Evolutionary conservation across 148 eudicot genomes (phyloP).

Genomic region (Fagopyrum homotropicum): DNA sequence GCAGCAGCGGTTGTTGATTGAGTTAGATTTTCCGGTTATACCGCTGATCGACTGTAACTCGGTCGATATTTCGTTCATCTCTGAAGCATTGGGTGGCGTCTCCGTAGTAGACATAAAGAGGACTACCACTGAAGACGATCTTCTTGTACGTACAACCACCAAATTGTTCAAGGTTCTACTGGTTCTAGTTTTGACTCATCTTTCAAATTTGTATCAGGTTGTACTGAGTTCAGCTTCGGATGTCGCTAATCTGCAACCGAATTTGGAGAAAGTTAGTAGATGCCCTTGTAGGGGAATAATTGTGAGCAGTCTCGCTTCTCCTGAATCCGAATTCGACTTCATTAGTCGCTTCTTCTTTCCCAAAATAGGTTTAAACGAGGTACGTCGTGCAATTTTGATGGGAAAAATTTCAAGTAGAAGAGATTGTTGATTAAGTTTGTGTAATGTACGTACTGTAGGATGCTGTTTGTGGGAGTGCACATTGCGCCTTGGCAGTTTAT

Average conservation of each 20-base stretch:
- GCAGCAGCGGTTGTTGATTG: slow-evolving; percentile 29
- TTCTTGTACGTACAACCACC: slow-evolving; percentile 36
- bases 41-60: slow-evolving; percentile 28
- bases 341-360: slow-evolving; percentile 70
- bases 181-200: too few species aligned
- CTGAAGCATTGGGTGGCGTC: slow-evolving; percentile 37
- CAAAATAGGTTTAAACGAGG: slow-evolving; percentile 59
- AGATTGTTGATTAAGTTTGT: too few species aligned
- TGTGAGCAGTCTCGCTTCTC: slow-evolving; percentile 49
- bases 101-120: slow-evolving; percentile 39
- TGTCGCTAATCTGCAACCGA: slow-evolving; percentile 45
- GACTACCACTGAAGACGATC: slow-evolving; percentile 30
- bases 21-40: slow-evolving; percentile 62
- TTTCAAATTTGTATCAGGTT: slow-evolving; percentile 25
- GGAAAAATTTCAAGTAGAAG: background rate
- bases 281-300: slow-evolving; percentile 55
- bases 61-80: slow-evolving; percentile 31
- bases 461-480: slow-evolving; percentile 81
- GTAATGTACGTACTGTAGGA: slow-evolving; percentile 29
- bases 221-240: slow-evolving; percentile 56
- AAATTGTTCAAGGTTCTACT: too few species aligned
- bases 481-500: slow-evolving; percentile 68
- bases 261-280: slow-evolving; percentile 31
- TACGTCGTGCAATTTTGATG: slow-evolving; percentile 11
- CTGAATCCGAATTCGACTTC: slow-evolving; percentile 65